Conservation (phyloP, 495 filamentous ascomycete species). For the Darksidea phi region DNA sequence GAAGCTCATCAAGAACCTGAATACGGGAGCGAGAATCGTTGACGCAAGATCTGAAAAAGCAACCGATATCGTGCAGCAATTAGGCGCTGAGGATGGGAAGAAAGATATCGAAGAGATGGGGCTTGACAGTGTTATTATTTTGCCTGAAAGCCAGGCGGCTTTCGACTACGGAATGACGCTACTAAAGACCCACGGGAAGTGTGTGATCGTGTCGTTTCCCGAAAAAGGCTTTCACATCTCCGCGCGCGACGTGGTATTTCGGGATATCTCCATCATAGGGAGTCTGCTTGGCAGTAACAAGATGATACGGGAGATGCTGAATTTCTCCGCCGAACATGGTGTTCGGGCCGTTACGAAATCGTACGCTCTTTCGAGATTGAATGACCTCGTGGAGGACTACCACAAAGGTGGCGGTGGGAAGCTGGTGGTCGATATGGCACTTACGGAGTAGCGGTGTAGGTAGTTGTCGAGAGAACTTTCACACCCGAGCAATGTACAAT, state of each 20-base stretch:
- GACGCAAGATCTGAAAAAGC: slow-evolving; percentile 31
- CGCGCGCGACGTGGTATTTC: slow-evolving; percentile 45
- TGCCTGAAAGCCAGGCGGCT: slow-evolving; percentile 46
- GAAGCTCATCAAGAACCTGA: slow-evolving; percentile 17
- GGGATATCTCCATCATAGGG: slow-evolving; percentile 43
- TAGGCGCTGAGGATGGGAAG: slow-evolving; percentile 38
- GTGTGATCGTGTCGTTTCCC: slow-evolving; percentile 45
- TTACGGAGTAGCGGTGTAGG: background rate
- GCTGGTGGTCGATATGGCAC: slow-evolving; percentile 45
- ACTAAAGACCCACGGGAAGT: slow-evolving; percentile 45
- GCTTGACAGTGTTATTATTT: slow-evolving; percentile 47
- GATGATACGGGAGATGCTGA: slow-evolving; percentile 42
- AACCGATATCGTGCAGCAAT: slow-evolving; percentile 19
- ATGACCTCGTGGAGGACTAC: slow-evolving; percentile 48
- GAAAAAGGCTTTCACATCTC: slow-evolving; percentile 44
- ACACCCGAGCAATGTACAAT: too few species aligned
- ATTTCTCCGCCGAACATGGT: slow-evolving; percentile 39
- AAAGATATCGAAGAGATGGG: slow-evolving; percentile 43
- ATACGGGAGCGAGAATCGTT: slow-evolving; percentile 27
- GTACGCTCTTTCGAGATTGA: slow-evolving; percentile 42
- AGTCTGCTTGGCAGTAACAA: slow-evolving; percentile 45
- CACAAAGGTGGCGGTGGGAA: slow-evolving; percentile 46
- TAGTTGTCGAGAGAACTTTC: too few species aligned
- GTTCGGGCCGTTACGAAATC: slow-evolving; percentile 42
- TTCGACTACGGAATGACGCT: slow-evolving; percentile 46